These are phyloP conservation scores for Pseudogymnoascus sp. DNA, from an alignment of 2,329 filamentous ascomycete genomes.

Conservation along the genomic window DNA sequence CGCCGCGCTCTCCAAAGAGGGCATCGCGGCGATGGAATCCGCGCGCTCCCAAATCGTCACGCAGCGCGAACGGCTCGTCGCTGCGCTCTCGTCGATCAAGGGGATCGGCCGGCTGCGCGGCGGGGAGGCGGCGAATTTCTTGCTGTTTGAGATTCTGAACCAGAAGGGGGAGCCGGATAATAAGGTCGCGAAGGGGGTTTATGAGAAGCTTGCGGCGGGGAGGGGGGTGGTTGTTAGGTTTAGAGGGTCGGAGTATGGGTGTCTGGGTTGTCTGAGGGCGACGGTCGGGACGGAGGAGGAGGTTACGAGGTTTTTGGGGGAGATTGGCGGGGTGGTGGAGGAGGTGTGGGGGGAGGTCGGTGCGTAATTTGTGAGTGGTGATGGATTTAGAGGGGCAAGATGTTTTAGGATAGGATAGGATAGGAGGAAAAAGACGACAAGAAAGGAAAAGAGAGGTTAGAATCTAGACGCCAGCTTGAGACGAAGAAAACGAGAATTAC, in stretches of 20 bases:
- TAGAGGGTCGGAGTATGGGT: slow-evolving; percentile 85
- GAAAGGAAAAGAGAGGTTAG: background rate
- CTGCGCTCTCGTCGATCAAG: slow-evolving; percentile 62
- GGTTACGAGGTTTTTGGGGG: slow-evolving; percentile 66
- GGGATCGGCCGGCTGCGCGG: slow-evolving; percentile 77
- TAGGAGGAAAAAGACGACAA: background rate
- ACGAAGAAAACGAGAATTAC: background rate
- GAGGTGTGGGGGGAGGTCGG: slow-evolving; percentile 17
- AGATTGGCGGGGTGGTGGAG: slow-evolving; percentile 40
- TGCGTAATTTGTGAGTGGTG: background rate
- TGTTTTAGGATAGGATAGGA: background rate
- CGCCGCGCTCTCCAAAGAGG: slow-evolving; percentile 58
- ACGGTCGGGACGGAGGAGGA: slow-evolving; percentile 88
- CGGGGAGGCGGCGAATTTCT: slow-evolving; percentile 75
- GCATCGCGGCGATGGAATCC: slow-evolving; percentile 62
- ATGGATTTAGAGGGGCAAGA: background rate
- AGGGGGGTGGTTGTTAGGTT: slow-evolving; percentile 90
- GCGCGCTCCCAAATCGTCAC: slow-evolving; percentile 62
- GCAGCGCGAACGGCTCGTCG: slow-evolving; percentile 69
- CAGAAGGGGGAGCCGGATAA: slow-evolving; percentile 68
- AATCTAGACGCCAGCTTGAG: background rate
- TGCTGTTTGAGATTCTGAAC: slow-evolving; percentile 83
- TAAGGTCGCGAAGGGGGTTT: slow-evolving; percentile 65
- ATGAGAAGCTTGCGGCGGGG: slow-evolving; percentile 75
- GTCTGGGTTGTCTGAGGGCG: slow-evolving; percentile 78